Conservation (phyloP, 2,329 filamentous ascomycete species). For the Neonectria magnoliae region DNA sequence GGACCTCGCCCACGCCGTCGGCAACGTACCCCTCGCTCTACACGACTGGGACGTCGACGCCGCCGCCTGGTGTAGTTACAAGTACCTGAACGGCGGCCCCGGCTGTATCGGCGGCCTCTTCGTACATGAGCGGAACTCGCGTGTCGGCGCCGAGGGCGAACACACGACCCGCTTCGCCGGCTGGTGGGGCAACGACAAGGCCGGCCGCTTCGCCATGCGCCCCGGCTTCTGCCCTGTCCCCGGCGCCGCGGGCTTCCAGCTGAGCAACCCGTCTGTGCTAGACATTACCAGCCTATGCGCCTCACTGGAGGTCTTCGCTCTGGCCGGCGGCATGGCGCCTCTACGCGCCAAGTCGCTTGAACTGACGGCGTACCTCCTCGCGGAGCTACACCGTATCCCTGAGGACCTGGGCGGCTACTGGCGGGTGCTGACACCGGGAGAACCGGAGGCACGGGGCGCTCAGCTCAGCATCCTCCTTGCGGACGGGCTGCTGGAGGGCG, state of each 20-base stretch:
- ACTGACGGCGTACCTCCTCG: slow-evolving; percentile 78
- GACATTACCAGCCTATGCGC: slow-evolving; percentile 77
- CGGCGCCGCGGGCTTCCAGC: slow-evolving; percentile 80
- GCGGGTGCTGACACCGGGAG: slow-evolving; percentile 71
- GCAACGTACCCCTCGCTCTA: slow-evolving; percentile 78
- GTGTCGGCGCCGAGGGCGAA: slow-evolving; percentile 53
- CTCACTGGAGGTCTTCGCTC: slow-evolving; percentile 67
- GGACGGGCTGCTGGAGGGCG: slow-evolving; percentile 71
- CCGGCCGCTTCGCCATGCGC: slow-evolving; percentile 78
- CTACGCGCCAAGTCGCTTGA: slow-evolving; percentile 66
- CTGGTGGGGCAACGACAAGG: slow-evolving; percentile 84
- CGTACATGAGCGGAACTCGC: slow-evolving; percentile 76
- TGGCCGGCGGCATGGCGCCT: slow-evolving; percentile 66
- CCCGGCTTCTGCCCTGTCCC: slow-evolving; percentile 77
- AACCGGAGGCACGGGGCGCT: slow-evolving; percentile 73
- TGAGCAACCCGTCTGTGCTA: slow-evolving; percentile 78
- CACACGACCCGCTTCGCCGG: slow-evolving; percentile 75
- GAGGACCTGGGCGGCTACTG: slow-evolving; percentile 51
- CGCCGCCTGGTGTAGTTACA: slow-evolving; percentile 88
- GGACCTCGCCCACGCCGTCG: slow-evolving; percentile 84
- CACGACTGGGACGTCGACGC: slow-evolving; percentile 91
- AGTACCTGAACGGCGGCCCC: slow-evolving; percentile 85
- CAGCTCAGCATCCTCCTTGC: slow-evolving; percentile 78
- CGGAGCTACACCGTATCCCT: slow-evolving; percentile 58
- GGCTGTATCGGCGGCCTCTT: slow-evolving; percentile 81